phyloP scores from a whole-genome alignment of 352 stramenopile genomes.

The Thraustotheca clavata region DNA sequence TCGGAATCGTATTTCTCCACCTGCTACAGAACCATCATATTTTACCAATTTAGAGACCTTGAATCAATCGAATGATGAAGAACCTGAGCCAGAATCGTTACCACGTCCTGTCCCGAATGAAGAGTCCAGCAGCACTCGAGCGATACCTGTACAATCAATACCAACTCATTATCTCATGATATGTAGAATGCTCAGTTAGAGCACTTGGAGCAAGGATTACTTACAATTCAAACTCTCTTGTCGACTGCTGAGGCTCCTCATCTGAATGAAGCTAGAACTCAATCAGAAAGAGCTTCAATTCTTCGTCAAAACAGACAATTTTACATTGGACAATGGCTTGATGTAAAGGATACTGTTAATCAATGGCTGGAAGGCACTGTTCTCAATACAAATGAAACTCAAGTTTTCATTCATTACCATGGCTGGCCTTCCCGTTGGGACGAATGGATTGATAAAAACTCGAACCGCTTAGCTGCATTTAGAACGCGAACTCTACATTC shows the following conservation, averaged over 20 bases:
- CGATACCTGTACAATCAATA: too few species aligned
- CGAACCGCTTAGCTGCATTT: constrained; percentile 91
- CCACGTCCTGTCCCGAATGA: too few species aligned
- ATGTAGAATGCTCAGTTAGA: too few species aligned
- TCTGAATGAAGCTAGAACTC: background rate
- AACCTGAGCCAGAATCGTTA: too few species aligned
- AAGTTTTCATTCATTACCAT: constrained; percentile 95
- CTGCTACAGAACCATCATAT: too few species aligned
- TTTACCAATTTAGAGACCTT: too few species aligned
- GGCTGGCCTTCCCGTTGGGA: constrained; percentile 96
- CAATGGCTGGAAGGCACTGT: constrained; percentile 97
- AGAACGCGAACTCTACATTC: constrained; percentile 84
- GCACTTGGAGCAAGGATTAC: constrained; percentile 62
- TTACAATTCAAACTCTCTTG: constrained; percentile 74
- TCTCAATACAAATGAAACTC: constrained; percentile 76
- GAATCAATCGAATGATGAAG: too few species aligned
- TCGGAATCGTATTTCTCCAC: too few species aligned
- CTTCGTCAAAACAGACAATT: constrained; percentile 42
- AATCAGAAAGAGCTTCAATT: background rate
- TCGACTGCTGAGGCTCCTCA: constrained; percentile 18
- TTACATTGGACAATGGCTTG: constrained; percentile 93
- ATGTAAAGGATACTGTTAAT: constrained; percentile 96
- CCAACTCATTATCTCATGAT: too few species aligned
- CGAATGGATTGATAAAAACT: constrained; percentile 95
- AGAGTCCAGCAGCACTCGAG: too few species aligned